Evolutionary conservation across 345 rosid species (phyloP).

Genomic region (Lumnitzera racemosa): DNA sequence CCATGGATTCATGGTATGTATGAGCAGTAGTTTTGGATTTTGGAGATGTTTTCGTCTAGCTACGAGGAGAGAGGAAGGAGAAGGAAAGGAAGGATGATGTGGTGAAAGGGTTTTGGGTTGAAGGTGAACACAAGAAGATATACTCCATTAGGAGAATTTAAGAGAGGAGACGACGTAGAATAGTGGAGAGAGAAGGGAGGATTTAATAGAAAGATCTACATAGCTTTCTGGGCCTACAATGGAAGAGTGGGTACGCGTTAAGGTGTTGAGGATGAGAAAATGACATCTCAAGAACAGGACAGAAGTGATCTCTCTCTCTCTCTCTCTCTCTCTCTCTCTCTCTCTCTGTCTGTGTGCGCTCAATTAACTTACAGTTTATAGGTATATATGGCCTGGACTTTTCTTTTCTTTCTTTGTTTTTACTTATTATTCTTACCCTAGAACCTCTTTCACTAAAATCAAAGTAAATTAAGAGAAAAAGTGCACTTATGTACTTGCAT

Average conservation of each 20-base stretch:
- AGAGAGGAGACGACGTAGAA: background rate
- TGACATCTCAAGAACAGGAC: conserved; percentile 53
- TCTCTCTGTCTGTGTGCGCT: background rate
- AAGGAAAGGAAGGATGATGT: conserved; percentile 1
- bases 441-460: no score
- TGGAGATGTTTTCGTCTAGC: no score
- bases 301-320: conserved; percentile 34
- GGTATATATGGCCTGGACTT: no score
- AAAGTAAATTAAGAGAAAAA: no score
- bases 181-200: background rate
- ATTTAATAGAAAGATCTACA: conserved; percentile 32
- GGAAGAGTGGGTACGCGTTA: conserved; percentile 12
- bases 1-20: no score
- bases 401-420: no score
- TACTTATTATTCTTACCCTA: no score
- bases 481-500: no score
- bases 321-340: conserved; percentile 1
- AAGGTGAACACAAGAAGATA: background rate
- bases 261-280: conserved; percentile 45
- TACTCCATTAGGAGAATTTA: background rate
- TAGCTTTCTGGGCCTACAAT: conserved; percentile 39
- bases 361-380: background rate
- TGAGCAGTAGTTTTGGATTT: no score
- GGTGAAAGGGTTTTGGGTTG: background rate
- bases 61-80: background rate